Base-by-base conservation (phyloP, 1,139 yeast genomes). In the Diutina ranongensis region DNA sequence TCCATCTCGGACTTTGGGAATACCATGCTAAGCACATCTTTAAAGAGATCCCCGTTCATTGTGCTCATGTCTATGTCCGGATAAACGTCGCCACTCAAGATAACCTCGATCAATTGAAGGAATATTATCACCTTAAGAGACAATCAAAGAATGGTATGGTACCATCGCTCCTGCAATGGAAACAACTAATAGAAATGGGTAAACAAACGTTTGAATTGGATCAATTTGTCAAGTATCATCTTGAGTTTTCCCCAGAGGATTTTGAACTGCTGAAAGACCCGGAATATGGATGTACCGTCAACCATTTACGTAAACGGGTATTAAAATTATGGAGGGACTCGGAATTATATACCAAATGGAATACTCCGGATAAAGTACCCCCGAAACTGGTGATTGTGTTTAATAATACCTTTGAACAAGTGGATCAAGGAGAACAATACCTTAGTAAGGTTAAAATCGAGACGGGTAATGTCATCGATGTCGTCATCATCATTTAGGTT, bases 181-280 rank as follows among this genome's bases (percentile, higher is more conserved):
- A 45, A 35, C 47, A 42, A 34, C 48, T 50, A 42, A 61, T 57
- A 46, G 53, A 53, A 18, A 45, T 56, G 19, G 60, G 60, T 8
- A 36, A 44, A 8, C 50, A 55, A 20, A 47, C 62, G 38, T 59
- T 64, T 51, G 51, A 54, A 27, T 54, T 61, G 45, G 52, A 55
- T 2, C 57, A 61, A 34, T 79, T 78, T 34, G 61, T 81, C 21
- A 69, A 65, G 44, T 83, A 80, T 55, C 84, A 83, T 56, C 71
- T 86, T 51, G 92, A 84, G 55, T 85, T 87, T 60, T 76, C 86
- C 41, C 88, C 89, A 0, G 94, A 83, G 52, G 96, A 87, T 55
- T 81, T 78, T 56, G 78, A 68, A 55, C 31, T 20, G 36, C 20
- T 19, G 28, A 57, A 58, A 58, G 72, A 58, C 64, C 71, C 59